These are phyloP conservation scores for Tilletia setariae DNA, from an alignment of 1,284 basidiomycete species.

Conservation along the genomic window DNA sequence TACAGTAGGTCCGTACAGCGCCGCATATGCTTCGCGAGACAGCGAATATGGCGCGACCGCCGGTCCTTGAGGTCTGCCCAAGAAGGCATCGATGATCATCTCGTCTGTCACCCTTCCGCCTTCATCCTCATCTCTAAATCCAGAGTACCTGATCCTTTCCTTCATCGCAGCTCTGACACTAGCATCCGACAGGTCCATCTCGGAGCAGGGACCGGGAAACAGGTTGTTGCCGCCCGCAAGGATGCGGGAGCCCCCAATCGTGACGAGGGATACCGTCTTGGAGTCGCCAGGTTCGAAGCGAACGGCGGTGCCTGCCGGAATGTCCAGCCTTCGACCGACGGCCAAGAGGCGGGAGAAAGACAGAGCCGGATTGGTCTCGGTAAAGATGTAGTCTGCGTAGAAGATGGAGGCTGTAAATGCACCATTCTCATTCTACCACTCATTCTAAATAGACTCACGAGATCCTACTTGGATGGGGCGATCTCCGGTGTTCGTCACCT, in stretches of 20 bases:
- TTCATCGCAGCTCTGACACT: constrained; percentile 22
- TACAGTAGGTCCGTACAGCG: constrained; percentile 71
- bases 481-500: constrained; percentile 88
- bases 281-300: constrained; percentile 91
- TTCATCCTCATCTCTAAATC: constrained; percentile 34
- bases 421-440: neutral
- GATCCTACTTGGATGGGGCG: constrained; percentile 73
- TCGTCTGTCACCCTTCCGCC: constrained; percentile 18
- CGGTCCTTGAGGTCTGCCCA: neutral
- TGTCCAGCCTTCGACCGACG: constrained; percentile 83
- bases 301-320: constrained; percentile 88
- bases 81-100: constrained; percentile 17
- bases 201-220: constrained; percentile 31
- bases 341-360: constrained; percentile 77
- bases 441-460: constrained; percentile 13
- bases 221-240: constrained; percentile 79
- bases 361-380: constrained; percentile 80
- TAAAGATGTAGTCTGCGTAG: constrained; percentile 74
- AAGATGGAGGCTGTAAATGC: neutral
- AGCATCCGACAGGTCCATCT: constrained; percentile 22
- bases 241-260: constrained; percentile 70
- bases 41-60: constrained; percentile 26
- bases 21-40: constrained; percentile 42
- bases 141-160: constrained; percentile 27
- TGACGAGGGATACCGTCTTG: constrained; percentile 78